These are phyloP conservation scores for Lactarius quietus DNA, from an alignment of 768 basidiomycete genomes.

Conservation along the genomic window DNA sequence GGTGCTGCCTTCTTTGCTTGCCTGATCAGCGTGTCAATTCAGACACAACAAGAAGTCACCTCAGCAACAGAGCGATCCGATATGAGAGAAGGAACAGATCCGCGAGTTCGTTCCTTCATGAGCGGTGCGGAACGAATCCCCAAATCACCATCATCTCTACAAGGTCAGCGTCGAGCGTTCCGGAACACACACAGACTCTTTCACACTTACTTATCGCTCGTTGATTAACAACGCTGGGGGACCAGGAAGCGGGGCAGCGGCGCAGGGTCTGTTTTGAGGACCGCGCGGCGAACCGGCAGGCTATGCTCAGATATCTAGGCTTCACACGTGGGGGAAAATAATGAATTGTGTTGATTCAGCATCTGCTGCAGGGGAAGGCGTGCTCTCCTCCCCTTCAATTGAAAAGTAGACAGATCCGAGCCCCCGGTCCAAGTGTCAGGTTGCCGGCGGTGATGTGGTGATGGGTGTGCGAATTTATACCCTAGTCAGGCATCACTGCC, in stretches of 20 bases:
- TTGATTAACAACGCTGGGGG: neutral
- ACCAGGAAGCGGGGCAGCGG: slow-evolving; percentile 1
- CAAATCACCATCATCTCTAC: slow-evolving; percentile 10
- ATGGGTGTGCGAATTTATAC: neutral
- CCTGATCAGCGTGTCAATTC: neutral
- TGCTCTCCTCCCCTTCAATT: neutral
- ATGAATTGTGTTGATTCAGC: neutral
- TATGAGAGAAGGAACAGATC: neutral
- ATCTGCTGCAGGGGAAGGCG: neutral
- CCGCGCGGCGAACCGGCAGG: neutral
- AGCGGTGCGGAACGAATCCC: neutral
- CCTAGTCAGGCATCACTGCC: neutral
- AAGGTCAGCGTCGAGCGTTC: neutral
- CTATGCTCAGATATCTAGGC: neutral
- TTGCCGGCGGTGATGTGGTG: neutral
- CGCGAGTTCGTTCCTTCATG: neutral
- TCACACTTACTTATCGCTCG: neutral
- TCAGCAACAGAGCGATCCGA: neutral
- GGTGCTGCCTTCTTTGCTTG: neutral
- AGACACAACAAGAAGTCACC: neutral
- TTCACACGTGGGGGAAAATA: neutral
- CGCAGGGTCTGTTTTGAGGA: neutral
- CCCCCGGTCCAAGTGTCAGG: neutral
- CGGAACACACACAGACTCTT: slow-evolving; percentile 11
- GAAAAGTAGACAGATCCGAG: neutral